A percentile compares a stretch with the other conserved stretches of the same genome.
These are phyloP conservation scores for Staphylotrichum longicolle DNA, from an alignment of 495 filamentous ascomycete species.

Conservation along the genomic window DNA sequence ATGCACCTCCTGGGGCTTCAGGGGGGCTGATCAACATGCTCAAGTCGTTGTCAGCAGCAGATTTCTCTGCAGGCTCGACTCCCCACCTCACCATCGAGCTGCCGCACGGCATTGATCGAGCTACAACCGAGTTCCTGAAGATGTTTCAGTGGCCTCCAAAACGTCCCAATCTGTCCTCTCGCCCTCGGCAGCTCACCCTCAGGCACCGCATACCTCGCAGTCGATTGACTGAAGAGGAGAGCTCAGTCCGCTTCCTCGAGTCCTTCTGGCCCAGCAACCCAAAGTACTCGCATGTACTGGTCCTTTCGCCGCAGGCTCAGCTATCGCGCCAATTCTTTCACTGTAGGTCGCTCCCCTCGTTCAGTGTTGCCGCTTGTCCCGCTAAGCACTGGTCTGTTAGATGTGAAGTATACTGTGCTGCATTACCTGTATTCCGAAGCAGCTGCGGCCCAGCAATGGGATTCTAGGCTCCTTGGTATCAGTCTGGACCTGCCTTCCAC, in stretches of 20 bases:
- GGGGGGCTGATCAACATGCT: slow-evolving; percentile 72
- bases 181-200: slow-evolving; percentile 57
- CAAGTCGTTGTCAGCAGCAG: slow-evolving; percentile 66
- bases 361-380: not conserved
- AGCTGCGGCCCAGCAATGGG: slow-evolving; percentile 41
- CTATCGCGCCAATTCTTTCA: slow-evolving; percentile 74
- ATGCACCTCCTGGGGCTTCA: slow-evolving; percentile 63
- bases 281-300: slow-evolving; percentile 63
- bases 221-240: slow-evolving; percentile 56
- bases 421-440: slow-evolving; percentile 68
- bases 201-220: slow-evolving; percentile 63
- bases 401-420: slow-evolving; percentile 66
- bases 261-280: slow-evolving; percentile 72
- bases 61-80: slow-evolving; percentile 61
- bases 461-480: slow-evolving; percentile 63
- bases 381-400: slow-evolving; percentile 24
- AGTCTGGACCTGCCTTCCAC: slow-evolving; percentile 69
- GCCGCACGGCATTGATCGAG: slow-evolving; percentile 60
- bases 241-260: slow-evolving; percentile 70
- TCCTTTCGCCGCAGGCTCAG: slow-evolving; percentile 74
- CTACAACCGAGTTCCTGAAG: slow-evolving; percentile 59
- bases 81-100: slow-evolving; percentile 81
- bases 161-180: slow-evolving; percentile 36
- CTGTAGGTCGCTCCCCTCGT: slow-evolving; percentile 46
- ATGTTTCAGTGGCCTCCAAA: slow-evolving; percentile 62